These are phyloP conservation scores for Gossypium gossypioides DNA, from an alignment of 441 rosid species.

Conservation along the genomic window DNA sequence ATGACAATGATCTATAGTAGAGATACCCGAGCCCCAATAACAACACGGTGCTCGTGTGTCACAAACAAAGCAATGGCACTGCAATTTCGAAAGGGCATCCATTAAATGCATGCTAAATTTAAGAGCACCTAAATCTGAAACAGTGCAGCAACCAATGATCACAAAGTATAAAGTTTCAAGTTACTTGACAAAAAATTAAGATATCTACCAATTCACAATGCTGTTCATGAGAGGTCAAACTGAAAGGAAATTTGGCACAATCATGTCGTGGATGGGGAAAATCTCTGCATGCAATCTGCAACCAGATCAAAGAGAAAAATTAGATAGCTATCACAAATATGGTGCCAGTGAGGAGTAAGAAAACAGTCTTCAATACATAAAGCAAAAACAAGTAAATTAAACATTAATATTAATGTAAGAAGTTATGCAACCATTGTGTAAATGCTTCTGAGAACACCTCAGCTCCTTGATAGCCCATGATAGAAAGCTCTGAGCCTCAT, in stretches of 20 bases:
- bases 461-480: neutral
- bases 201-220: slow-evolving; percentile 55
- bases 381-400: neutral
- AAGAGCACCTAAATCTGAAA: neutral
- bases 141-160: neutral
- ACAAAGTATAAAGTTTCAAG: neutral
- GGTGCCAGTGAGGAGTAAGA: neutral
- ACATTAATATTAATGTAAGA: neutral
- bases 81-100: slow-evolving; percentile 19
- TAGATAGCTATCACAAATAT: slow-evolving; percentile 4
- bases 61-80: slow-evolving; percentile 91
- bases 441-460: neutral
- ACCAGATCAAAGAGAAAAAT: slow-evolving; percentile 11
- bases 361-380: neutral
- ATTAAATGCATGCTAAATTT: neutral
- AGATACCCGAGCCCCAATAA: slow-evolving; percentile 47
- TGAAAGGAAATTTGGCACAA: slow-evolving; percentile 58
- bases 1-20: slow-evolving; percentile 55
- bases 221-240: slow-evolving; percentile 44
- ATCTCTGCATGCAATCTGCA: slow-evolving; percentile 88
- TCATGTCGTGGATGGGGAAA: slow-evolving; percentile 79
- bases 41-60: slow-evolving; percentile 69
- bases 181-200: neutral
- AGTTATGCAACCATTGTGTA: neutral
- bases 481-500: no score